Evolutionary conservation across 208 protist genomes (phyloP), one percentile per base, ranked within the genome.

Genomic region (Leishmania tropica): DNA sequence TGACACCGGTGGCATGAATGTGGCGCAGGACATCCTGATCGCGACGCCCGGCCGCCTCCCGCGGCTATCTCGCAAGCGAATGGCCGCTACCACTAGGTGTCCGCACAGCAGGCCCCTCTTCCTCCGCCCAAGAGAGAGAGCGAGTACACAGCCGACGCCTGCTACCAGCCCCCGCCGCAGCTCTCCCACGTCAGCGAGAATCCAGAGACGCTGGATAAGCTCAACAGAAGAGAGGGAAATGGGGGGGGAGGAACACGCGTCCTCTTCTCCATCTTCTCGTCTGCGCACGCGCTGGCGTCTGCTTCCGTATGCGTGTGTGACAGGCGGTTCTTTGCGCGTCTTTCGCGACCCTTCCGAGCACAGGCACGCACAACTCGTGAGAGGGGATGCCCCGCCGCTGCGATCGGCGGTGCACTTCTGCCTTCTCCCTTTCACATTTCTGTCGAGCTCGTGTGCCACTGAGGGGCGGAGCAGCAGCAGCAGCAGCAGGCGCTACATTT

Each of bases 91-190:
- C 13, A 81, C 42, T n/a, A 28, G 31, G 51, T 13, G 42, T 13
- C 40, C 10, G 40, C 75, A 37, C 58, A 10, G 75, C 3, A 37
- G n/a, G 21, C 56, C 2, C 3, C 75, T n/a, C 31, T 31, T 8
- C 10, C 58, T 42, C 51, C n/a, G 73, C 51, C 24, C 15, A 19
- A 40, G 48, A 17, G 15, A 35, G 37, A 70, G 58, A 35, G 75
- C 19, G 45, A 48, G 76, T 79, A 79, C 62, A 37, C 35, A n/a
- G 51, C 76, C 3, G 45, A n/a, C 45, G 17, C 17, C 28, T 79
- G 65, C 62, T 79, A 72, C 35, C 17, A n/a, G n/a, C 31, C n/a
- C 62, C 13, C 64, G 35, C 76, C 76, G n/a, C 76, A 54, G 76
- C 64, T 64, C 47, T 80, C 72, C 48, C 51, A 35, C 54, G 54